These are phyloP conservation scores for Inosperma sp. DNA, from an alignment of 768 basidiomycete species.

Conservation along the genomic window DNA sequence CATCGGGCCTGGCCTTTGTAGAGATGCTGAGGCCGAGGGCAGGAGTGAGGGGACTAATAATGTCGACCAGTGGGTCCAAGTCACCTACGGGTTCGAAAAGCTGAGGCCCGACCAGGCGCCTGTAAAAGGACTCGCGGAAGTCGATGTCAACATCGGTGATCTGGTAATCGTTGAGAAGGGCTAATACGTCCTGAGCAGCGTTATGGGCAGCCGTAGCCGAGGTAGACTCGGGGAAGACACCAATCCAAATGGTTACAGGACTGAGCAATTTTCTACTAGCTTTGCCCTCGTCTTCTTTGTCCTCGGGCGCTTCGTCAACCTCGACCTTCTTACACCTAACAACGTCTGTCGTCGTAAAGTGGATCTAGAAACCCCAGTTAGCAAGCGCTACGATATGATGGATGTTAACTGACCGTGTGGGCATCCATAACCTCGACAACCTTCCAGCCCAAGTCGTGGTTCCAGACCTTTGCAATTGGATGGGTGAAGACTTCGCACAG, in stretches of 20 bases:
- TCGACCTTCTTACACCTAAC: slow-evolving; percentile 29
- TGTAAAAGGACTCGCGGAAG: slow-evolving; percentile 30
- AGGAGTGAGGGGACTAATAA: slow-evolving; percentile 30
- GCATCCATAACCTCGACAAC: slow-evolving; percentile 27
- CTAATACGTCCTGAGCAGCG: slow-evolving; percentile 27
- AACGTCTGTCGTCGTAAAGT: slow-evolving; percentile 30
- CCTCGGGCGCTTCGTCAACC: slow-evolving; percentile 16
- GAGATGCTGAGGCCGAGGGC: slow-evolving; percentile 33
- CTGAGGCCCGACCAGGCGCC: slow-evolving; percentile 24
- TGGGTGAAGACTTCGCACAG: slow-evolving; percentile 29
- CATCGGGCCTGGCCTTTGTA: slow-evolving; percentile 26
- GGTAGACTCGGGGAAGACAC: slow-evolving; percentile 24
- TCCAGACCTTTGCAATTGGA: slow-evolving; percentile 30
- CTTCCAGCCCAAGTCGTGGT: slow-evolving; percentile 26
- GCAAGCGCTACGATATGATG: slow-evolving; percentile 27
- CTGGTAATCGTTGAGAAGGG: slow-evolving; percentile 29
- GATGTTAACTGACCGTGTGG: slow-evolving; percentile 25
- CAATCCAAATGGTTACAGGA: slow-evolving; percentile 36
- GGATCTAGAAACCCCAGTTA: slow-evolving; percentile 28
- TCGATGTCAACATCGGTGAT: slow-evolving; percentile 32
- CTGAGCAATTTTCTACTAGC: slow-evolving; percentile 21
- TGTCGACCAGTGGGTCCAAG: slow-evolving; percentile 25
- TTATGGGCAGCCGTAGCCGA: slow-evolving; percentile 28
- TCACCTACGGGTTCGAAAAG: slow-evolving; percentile 28
- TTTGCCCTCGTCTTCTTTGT: slow-evolving; percentile 13